Evolutionary conservation across 495 filamentous ascomycete genomes (phyloP).

Genomic region (Beverwykella pulmonaria): DNA sequence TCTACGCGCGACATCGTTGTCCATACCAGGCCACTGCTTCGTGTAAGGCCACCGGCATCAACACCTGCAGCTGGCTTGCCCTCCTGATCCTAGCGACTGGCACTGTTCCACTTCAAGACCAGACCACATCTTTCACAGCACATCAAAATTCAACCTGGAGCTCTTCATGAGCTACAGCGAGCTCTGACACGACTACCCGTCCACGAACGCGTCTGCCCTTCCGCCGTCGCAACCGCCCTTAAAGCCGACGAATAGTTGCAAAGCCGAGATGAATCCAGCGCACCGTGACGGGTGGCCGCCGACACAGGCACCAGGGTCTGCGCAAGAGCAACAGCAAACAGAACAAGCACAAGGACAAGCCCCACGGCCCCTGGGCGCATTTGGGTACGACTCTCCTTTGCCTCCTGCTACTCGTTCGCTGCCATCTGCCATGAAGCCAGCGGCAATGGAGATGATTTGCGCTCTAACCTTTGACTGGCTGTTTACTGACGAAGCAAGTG

Average conservation of each 20-base stretch:
- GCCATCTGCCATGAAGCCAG: slow-evolving; percentile 7
- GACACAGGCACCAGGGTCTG: slow-evolving; percentile 30
- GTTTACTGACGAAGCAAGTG: slow-evolving; percentile 13
- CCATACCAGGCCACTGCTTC: background rate
- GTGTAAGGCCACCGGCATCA: background rate
- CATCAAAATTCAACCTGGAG: background rate
- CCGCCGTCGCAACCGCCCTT: slow-evolving; percentile 13
- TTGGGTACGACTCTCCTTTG: slow-evolving; percentile 31
- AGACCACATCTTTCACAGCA: background rate
- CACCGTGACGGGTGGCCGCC: slow-evolving; percentile 41
- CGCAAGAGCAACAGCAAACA: slow-evolving; percentile 28
- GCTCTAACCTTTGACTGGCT: slow-evolving; percentile 10
- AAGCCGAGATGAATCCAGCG: slow-evolving; percentile 41
- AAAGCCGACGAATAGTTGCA: slow-evolving; percentile 24
- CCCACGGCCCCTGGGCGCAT: slow-evolving; percentile 31
- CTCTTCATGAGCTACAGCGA: slow-evolving; percentile 32
- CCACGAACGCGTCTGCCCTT: slow-evolving; percentile 11
- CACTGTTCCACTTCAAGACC: background rate
- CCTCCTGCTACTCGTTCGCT: background rate
- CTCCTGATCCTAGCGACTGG: slow-evolving; percentile 3
- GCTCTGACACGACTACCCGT: background rate
- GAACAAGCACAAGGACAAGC: slow-evolving; percentile 34
- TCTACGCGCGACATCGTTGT: background rate
- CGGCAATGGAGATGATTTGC: background rate
- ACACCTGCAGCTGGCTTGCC: slow-evolving; percentile 8